Evolutionary conservation across 1,139 yeast genomes (phyloP).

Genomic region (Saccharomycopsis crataegensis): DNA sequence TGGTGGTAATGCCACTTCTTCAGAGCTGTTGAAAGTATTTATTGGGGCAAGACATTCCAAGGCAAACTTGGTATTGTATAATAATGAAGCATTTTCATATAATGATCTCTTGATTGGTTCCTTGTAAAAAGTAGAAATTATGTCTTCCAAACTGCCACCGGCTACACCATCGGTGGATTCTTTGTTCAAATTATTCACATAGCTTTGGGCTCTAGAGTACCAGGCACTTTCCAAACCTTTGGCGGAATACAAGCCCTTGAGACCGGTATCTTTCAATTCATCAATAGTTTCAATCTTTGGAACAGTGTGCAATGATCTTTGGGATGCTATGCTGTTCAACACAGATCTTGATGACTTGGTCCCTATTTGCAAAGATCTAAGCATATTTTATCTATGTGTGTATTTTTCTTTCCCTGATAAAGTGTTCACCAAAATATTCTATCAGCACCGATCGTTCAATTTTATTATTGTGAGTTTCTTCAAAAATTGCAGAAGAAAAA

Average conservation of each 20-base stretch:
- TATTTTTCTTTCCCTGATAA: not conserved
- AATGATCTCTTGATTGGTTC: slow-evolving; percentile 29
- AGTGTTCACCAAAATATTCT: not conserved
- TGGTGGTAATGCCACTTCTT: slow-evolving; percentile 19
- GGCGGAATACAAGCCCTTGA: slow-evolving; percentile 49
- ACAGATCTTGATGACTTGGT: not conserved
- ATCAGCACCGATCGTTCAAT: not conserved
- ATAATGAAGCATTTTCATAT: slow-evolving; percentile 50
- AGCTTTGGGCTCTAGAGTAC: slow-evolving; percentile 45
- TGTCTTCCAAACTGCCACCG: slow-evolving; percentile 6
- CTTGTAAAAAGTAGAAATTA: slow-evolving; percentile 10
- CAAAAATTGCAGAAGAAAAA: not conserved
- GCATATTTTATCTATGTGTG: not conserved
- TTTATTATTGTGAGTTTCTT: not conserved
- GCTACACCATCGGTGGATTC: slow-evolving; percentile 9
- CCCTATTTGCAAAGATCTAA: not conserved
- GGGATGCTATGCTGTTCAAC: not conserved
- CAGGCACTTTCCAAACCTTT: slow-evolving; percentile 51
- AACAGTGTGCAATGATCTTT: slow-evolving; percentile 20
- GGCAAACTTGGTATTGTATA: slow-evolving; percentile 54
- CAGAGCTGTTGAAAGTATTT: slow-evolving; percentile 19
- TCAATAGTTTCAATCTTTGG: slow-evolving; percentile 23
- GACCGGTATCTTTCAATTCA: slow-evolving; percentile 30
- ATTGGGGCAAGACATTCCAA: slow-evolving; percentile 43
- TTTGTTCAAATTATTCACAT: slow-evolving; percentile 41